These are phyloP conservation scores for Pyrenophora graminea DNA, from an alignment of 2,329 filamentous ascomycete genomes.

Conservation along the genomic window DNA sequence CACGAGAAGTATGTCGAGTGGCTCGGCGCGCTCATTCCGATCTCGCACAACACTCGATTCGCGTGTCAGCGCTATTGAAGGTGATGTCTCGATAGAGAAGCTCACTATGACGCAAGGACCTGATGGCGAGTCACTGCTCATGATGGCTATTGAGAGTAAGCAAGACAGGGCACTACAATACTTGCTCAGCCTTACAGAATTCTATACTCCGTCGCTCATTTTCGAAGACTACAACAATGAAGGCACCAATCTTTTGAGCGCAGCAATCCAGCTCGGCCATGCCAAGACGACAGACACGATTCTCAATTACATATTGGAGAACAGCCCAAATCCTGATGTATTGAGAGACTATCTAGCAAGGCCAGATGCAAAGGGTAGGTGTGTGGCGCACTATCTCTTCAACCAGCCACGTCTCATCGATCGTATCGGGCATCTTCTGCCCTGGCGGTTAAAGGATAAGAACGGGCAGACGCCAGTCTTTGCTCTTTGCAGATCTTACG, in stretches of 20 bases:
- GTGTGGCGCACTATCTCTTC: slow-evolving; percentile 94
- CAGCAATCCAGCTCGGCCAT: slow-evolving; percentile 84
- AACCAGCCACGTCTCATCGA: slow-evolving; percentile 81
- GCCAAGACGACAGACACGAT: slow-evolving; percentile 74
- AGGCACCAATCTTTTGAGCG: slow-evolving; percentile 84
- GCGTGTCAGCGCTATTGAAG: slow-evolving; percentile 73
- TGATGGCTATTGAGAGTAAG: slow-evolving; percentile 61
- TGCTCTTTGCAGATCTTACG: slow-evolving; percentile 91
- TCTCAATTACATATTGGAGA: slow-evolving; percentile 68
- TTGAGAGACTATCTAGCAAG: slow-evolving; percentile 70
- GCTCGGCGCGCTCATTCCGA: slow-evolving; percentile 80
- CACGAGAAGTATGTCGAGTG: slow-evolving; percentile 82
- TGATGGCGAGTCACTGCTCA: slow-evolving; percentile 77
- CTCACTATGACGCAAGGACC: slow-evolving; percentile 71
- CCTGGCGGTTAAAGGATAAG: slow-evolving; percentile 90
- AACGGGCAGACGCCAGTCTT: slow-evolving; percentile 98
- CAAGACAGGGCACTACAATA: slow-evolving; percentile 76
- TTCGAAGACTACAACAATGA: slow-evolving; percentile 87
- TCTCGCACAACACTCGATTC: slow-evolving; percentile 74
- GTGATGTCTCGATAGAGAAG: slow-evolving; percentile 81
- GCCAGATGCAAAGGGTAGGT: slow-evolving; percentile 84
- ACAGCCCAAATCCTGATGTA: slow-evolving; percentile 58
- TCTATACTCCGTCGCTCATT: slow-evolving; percentile 72
- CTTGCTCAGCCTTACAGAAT: slow-evolving; percentile 74
- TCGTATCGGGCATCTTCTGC: slow-evolving; percentile 74